phyloP scores from a whole-genome alignment of 1,284 basidiomycete species.

The Boletus smithii region DNA sequence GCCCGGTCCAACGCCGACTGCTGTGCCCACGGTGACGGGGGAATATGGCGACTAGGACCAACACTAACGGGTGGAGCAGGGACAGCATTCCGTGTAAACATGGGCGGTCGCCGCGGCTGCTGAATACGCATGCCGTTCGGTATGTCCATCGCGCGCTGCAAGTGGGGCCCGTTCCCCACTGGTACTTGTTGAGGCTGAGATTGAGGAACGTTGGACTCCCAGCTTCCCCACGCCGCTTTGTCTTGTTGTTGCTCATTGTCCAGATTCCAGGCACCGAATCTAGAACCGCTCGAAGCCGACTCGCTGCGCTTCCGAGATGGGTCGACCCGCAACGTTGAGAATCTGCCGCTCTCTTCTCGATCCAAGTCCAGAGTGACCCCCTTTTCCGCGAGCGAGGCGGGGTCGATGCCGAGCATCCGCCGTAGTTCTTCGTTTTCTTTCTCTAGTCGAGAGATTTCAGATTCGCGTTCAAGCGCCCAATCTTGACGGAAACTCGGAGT shows the following conservation, averaged over 20 bases:
- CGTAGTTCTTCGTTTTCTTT: conserved; percentile 79
- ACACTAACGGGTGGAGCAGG: conserved; percentile 36
- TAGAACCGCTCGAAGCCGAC: conserved; percentile 22
- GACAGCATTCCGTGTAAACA: conserved; percentile 38
- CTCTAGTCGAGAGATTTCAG: conserved; percentile 75
- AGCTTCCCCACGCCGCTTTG: conserved; percentile 26
- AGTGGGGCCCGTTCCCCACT: conserved; percentile 32
- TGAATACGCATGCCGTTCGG: conserved; percentile 47
- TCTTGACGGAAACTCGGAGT: conserved; percentile 39
- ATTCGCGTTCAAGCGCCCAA: conserved; percentile 83
- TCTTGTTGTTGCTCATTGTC: conserved; percentile 28
- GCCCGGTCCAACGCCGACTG: conserved; percentile 35
- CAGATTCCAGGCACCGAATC: conserved; percentile 29
- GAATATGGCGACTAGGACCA: conserved; percentile 26
- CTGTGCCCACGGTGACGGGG: conserved; percentile 32
- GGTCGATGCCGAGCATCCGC: conserved; percentile 69
- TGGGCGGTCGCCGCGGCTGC: conserved; percentile 44
- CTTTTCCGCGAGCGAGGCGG: conserved; percentile 45
- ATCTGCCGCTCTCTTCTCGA: conserved; percentile 31
- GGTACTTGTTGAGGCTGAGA: conserved; percentile 25
- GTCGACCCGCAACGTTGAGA: conserved; percentile 21
- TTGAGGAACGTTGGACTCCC: conserved; percentile 28
- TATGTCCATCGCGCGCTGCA: conserved; percentile 48
- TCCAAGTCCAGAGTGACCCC: conserved; percentile 50
- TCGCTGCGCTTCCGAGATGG: conserved; percentile 28